Evolutionary conservation across 306 rosid species (phyloP).

Genomic region (Sicyos edulis): DNA sequence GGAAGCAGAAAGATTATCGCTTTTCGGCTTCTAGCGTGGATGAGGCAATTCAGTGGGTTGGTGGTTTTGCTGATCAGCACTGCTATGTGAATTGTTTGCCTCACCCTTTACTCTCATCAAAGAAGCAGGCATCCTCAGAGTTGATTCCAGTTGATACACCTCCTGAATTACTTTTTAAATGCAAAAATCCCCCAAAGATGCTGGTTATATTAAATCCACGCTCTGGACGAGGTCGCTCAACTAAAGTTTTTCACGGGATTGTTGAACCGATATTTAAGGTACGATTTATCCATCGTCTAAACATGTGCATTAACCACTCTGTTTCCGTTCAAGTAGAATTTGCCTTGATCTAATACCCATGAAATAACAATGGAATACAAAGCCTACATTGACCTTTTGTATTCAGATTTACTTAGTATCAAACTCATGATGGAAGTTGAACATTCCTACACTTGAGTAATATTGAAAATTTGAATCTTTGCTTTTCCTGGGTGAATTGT

Average conservation of each 20-base stretch:
- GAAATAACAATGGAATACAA: not conserved
- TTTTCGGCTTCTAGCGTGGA: constrained; percentile 73
- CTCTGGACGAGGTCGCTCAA: constrained; percentile 94
- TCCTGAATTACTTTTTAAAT: constrained; percentile 85
- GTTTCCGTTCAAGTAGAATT: not conserved
- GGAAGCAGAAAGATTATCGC: constrained; percentile 71
- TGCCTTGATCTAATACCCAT: not conserved
- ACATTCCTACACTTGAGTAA: not conserved
- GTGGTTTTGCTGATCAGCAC: constrained; percentile 94
- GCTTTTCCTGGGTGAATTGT: not conserved
- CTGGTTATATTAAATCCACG: constrained; percentile 95
- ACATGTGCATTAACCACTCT: not conserved
- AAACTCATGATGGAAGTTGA: constrained; percentile 7
- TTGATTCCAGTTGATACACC: constrained; percentile 73
- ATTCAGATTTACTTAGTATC: not conserved
- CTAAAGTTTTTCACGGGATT: constrained; percentile 74
- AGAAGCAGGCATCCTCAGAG: constrained; percentile 95
- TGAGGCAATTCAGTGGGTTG: constrained; percentile 97
- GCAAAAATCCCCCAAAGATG: constrained; percentile 89
- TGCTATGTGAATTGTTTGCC: constrained; percentile 90
- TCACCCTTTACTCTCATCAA: constrained; percentile 83
- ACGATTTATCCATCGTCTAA: constrained; percentile 18
- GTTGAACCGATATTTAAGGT: constrained; percentile 96
- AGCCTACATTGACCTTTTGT: not conserved
- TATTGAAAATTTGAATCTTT: constrained; percentile 8